Evolutionary conservation across 345 rosid species (phyloP).

Genomic region (Moricandia arvensis): DNA sequence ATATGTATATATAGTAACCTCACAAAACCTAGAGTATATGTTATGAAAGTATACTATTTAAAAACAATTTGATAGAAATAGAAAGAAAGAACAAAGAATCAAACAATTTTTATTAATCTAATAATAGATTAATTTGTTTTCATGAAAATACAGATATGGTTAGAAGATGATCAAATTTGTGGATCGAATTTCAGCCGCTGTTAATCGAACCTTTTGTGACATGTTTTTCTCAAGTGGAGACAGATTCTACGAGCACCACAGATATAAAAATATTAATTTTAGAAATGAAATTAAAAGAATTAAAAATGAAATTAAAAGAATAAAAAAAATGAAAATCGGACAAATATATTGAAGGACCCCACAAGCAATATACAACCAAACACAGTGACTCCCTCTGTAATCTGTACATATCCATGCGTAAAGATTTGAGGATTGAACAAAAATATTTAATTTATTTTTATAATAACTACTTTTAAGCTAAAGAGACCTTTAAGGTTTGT

Average conservation of each 20-base stretch:
- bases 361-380: slow-evolving; percentile 32
- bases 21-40: not conserved
- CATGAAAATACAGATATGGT: not conserved
- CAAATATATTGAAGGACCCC: slow-evolving; percentile 18
- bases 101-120: not conserved
- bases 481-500: slow-evolving; percentile 17
- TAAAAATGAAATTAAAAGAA: no score
- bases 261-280: not conserved
- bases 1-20: not conserved
- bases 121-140: no score
- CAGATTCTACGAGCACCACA: slow-evolving; percentile 21
- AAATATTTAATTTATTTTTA: not conserved
- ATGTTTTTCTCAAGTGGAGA: not conserved
- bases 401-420: slow-evolving; percentile 33
- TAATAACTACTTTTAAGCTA: slow-evolving; percentile 18
- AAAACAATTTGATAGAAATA: not conserved
- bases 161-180: not conserved
- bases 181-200: not conserved
- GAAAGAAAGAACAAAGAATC: not conserved
- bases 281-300: not conserved
- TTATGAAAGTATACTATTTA: not conserved
- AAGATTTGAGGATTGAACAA: slow-evolving; percentile 12
- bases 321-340: slow-evolving; percentile 26
- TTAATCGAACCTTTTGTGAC: not conserved
- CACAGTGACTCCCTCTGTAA: slow-evolving; percentile 14